Base-by-base conservation (phyloP, 2,329 filamentous ascomycete species). In the Diaporthe destruens region DNA sequence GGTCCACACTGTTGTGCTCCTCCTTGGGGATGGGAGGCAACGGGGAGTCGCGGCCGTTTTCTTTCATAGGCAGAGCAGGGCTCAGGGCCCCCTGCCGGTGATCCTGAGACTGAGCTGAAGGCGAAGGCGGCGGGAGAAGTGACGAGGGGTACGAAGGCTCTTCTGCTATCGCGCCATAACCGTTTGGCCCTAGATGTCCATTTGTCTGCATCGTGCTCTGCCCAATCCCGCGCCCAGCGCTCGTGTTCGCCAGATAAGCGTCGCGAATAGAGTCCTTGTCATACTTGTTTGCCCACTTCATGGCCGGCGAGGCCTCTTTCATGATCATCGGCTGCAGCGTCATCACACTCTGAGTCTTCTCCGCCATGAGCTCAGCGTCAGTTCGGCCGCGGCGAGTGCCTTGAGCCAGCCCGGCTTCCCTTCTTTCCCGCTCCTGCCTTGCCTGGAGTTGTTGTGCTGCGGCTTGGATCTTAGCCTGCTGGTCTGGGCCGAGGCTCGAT, bases 281-380 rank as follows among this genome's bases (percentile, higher is more conserved):
- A 80, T 98, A 98, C 78, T 95, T 95, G 81, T 88, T 96, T 42
- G 96, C 94, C 96, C 96, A 99, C 82, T 98, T 97, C 91, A 99
- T 92, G 1, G 96, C 96, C 32, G 95, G 93, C 11, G 93, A 96
- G 23, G 95, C 96, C 80, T 98, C 96, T 69, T 88, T 94, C 78
- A 95, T 87, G 74, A 98, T 92, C 69, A 91, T 89, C 1, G 95
- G 93, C 80, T 98, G 95, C 59, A 98, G 85, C 3, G 95, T 98
- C 79, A 98, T 88, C 71, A 97, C 89, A 76, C 96, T 99, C 81
- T 92, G 95, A 3, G 95, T 98, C 87, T 97, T 98, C 71, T 84
- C 88, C 75, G 81, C 90, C 85, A 82, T 88, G 81, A 82, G 81
- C 76, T 85, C 90, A 77, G 80, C 86, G 80, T 88, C 92, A 77